phyloP scores from a whole-genome alignment of 345 rosid species.

The Hevea brasiliensis region DNA sequence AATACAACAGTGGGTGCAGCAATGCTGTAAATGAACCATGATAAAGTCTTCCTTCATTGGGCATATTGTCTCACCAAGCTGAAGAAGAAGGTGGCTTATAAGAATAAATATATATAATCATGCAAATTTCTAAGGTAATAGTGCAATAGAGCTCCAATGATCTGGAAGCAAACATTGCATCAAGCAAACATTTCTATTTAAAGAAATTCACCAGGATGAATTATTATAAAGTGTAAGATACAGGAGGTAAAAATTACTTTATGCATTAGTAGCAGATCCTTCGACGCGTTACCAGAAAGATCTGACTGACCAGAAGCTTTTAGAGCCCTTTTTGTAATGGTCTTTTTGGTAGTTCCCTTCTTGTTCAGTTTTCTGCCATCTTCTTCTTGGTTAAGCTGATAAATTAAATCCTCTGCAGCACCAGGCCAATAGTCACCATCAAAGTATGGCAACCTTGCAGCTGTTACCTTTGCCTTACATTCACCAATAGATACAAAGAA shows the following conservation, averaged over 20 bases:
- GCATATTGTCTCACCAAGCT: constrained; percentile 98
- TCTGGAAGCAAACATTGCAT: background rate
- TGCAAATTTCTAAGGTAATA: background rate
- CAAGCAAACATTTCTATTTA: background rate
- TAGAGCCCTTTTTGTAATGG: constrained; percentile 90
- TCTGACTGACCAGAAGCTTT: constrained; percentile 97
- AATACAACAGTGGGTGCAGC: constrained; percentile 84
- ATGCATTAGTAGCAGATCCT: constrained; percentile 91
- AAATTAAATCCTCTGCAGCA: constrained; percentile 94
- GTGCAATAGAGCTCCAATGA: background rate
- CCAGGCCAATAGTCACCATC: constrained; percentile 99
- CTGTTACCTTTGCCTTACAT: constrained; percentile 91
- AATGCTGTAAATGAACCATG: constrained; percentile 97
- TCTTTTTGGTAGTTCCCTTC: constrained; percentile 77
- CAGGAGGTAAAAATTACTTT: constrained; percentile 52
- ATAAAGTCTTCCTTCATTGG: constrained; percentile 99
- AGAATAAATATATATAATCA: constrained; percentile 4
- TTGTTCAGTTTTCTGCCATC: constrained; percentile 90
- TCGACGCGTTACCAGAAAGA: constrained; percentile 84
- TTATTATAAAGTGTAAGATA: constrained; percentile 9
- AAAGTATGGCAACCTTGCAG: constrained; percentile 97
- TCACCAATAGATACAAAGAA: constrained; percentile 85
- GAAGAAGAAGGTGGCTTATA: constrained; percentile 14
- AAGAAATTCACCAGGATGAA: background rate
- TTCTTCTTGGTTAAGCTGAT: constrained; percentile 88